Evolutionary conservation across 306 rosid species (phyloP).

Genomic region (Fagus sylvatica): DNA sequence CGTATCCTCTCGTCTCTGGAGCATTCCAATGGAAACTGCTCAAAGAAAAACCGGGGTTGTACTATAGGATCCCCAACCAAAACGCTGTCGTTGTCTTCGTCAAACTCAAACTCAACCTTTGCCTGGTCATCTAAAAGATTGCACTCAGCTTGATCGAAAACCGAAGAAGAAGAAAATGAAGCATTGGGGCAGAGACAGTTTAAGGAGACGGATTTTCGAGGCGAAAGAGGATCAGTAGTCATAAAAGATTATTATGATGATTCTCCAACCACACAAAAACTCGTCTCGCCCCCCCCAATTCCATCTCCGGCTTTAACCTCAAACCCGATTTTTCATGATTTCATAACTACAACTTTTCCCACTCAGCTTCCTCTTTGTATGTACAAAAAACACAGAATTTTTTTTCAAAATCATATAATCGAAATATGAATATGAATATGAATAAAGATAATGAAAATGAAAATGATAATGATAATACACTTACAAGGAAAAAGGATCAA

Average conservation of each 20-base stretch:
- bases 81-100: no score
- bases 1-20: constrained; percentile 50
- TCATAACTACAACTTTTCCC: neutral
- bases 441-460: constrained; percentile 10
- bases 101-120: neutral
- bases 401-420: no score
- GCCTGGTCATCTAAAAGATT: constrained; percentile 27
- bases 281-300: constrained; percentile 6
- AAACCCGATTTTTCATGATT: neutral
- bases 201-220: constrained; percentile 31
- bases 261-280: constrained; percentile 35
- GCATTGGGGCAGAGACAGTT: constrained; percentile 28
- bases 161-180: constrained; percentile 44
- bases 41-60: constrained; percentile 21
- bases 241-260: constrained; percentile 28
- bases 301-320: constrained; percentile 7
- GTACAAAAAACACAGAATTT: no score
- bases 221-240: constrained; percentile 51
- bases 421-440: neutral
- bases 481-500: constrained; percentile 16
- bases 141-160: constrained; percentile 29
- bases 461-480: neutral
- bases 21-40: constrained; percentile 61
- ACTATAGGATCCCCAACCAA: no score
- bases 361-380: neutral